Evolutionary conservation across 2,329 filamentous ascomycete genomes (phyloP), one percentile per base, ranked within the genome.

Genomic region (Chaetomiaceae sp.): DNA sequence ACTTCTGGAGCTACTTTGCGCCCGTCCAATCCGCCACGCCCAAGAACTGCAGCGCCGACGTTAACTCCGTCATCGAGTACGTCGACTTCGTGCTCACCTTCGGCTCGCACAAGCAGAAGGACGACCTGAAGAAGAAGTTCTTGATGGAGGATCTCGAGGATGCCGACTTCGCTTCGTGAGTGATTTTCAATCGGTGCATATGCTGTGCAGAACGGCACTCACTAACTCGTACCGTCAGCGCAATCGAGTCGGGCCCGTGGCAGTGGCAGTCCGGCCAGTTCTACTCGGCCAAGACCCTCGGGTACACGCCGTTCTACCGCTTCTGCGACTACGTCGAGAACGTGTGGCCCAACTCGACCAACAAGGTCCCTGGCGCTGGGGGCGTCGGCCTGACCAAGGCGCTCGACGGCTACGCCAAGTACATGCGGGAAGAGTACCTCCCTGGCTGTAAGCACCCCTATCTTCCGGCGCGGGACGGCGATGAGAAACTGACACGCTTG

Each of bases 1-100:
- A 73, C 40, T 74, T 78, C 55, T 79, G 73, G 73, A 66, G 71
- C 57, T 80, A 80, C 55, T 79, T 78, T 57, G 61, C 65, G 8
- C 76, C 76, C 0, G 65, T 79, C 4, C 69, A 72, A 49, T 62
- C 73, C 49, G 75, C 74, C 10, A 75, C 78, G 62, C 71, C 76
- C 0, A 54, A 66, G 58, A 81, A 81, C 63, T 81, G 77, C 66
- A 76, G 70, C 55, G 59, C 59, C 12, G 77, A 81, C 55, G 60
- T 80, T 18, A 58, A 63, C 17, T 58, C 65, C 2, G 74, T 79
- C n/a, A 65, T 79, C 45, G 62, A 73, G 15, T 62, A 79, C 53
- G 65, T 80, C 18, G 76, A 81, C 56, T 63, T 55, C 37, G 67
- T 71, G 22, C 63, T 70, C 14, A 55, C 62, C 36, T 62, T 65